Evolutionary conservation across 2,329 filamentous ascomycete species (phyloP).

Genomic region (Xylaria sp.): DNA sequence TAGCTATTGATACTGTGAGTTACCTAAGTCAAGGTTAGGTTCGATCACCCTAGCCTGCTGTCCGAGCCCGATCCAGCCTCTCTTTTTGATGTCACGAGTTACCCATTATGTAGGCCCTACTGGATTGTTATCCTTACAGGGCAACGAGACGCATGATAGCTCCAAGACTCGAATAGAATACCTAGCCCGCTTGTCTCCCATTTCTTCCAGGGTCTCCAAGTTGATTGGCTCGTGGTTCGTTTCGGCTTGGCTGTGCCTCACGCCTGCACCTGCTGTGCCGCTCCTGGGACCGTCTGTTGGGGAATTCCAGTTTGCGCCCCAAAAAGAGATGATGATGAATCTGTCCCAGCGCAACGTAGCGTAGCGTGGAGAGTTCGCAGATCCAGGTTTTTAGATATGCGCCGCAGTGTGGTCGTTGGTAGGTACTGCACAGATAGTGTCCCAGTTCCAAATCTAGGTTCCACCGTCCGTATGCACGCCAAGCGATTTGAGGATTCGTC

Average conservation of each 20-base stretch:
- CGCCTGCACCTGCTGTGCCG: neutral
- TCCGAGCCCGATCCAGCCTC: neutral
- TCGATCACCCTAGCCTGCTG: neutral
- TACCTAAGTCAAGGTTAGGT: too few species aligned
- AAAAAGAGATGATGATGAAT: slow-evolving; percentile 4
- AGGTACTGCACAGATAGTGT: neutral
- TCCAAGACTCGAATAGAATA: neutral
- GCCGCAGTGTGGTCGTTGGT: too few species aligned
- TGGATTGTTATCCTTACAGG: neutral
- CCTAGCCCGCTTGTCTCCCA: neutral
- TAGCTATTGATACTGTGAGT: slow-evolving; percentile 6
- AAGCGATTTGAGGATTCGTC: slow-evolving; percentile 7
- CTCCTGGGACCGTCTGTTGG: slow-evolving; percentile 8
- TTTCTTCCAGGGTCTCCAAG: neutral
- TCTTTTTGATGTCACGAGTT: neutral
- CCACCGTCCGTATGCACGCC: slow-evolving; percentile 13
- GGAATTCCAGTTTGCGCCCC: slow-evolving; percentile 23
- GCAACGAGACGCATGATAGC: neutral
- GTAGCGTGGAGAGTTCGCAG: neutral
- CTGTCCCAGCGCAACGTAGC: slow-evolving; percentile 4
- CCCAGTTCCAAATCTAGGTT: slow-evolving; percentile 11
- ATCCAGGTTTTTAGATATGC: neutral
- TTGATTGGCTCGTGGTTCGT: neutral
- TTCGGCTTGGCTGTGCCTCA: slow-evolving; percentile 13
- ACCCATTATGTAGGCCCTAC: neutral